Base-by-base conservation (phyloP, 2,329 filamentous ascomycete species). In the Phialocephala subalpina region DNA sequence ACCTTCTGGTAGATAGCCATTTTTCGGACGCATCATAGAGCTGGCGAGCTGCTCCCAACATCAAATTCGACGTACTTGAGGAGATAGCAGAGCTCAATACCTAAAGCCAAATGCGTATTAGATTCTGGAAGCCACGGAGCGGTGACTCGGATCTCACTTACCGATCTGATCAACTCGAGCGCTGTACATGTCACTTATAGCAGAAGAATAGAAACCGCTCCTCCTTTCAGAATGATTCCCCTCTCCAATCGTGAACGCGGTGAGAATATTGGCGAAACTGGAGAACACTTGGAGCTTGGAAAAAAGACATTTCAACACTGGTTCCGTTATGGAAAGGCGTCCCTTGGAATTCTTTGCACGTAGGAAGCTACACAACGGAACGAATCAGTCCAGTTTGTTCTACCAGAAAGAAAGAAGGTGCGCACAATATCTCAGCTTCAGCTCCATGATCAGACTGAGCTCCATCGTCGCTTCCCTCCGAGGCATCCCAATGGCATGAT, bases 61-160 rank as follows among this genome's bases (percentile, higher is more conserved):
- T 29, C 49, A 12, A n/a, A 18, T 33, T 53, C 49, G 49, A 33
- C 49, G 27, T 53, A 53, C 27, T 53, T 53, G 22, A 53, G 49
- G 27, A 33, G 14, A 9, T 53, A 53, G 25, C 49, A 27, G 14
- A 53, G 25, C 14, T 53, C 49, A 33, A 53, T 14, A 12, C 22
- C 49, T 53, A 12, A 6, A 6, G 14, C 14, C 40, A 42, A 6
- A 42, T 6, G 1, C 40, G 14, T 18, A 16, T 42, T 16, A 42
- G 40, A 6, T n/a, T n/a, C n/a, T 18, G 40, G 14, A 42, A 18
- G 14, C n/a, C 18, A 11, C 2, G 16, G n/a, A n/a, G 40, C 40
- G 18, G n/a, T n/a, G 45, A 49, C 11, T 9, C 2, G 7, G 11
- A 27, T 25, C 5, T 53, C 8, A 29, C 49, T 53, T 53, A 53